These are phyloP conservation scores for Russula earlei DNA, from an alignment of 768 basidiomycete genomes.

Conservation along the genomic window DNA sequence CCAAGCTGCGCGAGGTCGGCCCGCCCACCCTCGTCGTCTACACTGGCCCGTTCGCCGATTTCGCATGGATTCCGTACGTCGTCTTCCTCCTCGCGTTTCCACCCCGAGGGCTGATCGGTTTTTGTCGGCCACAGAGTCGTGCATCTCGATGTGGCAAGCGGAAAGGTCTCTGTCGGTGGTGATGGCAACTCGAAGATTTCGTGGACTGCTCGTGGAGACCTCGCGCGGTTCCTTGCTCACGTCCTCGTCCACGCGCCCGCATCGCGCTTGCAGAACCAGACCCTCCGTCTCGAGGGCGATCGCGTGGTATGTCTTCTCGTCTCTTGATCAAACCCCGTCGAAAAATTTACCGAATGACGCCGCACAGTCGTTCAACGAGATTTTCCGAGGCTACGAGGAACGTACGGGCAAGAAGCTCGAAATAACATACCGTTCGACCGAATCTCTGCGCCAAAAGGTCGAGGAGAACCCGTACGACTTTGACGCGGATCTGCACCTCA, in stretches of 20 bases:
- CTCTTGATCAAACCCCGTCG: background rate
- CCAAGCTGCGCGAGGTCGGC: slow-evolving; percentile 12
- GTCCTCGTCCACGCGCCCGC: slow-evolving; percentile 16
- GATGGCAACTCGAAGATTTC: slow-evolving; percentile 16
- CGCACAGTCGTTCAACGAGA: slow-evolving; percentile 18
- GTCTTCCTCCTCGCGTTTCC: background rate
- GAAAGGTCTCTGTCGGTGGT: slow-evolving; percentile 16
- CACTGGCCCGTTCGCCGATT: slow-evolving; percentile 18
- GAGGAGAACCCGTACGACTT: slow-evolving; percentile 16
- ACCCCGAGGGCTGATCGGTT: background rate
- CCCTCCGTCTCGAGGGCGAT: slow-evolving; percentile 16
- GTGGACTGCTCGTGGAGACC: slow-evolving; percentile 18
- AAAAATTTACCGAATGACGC: background rate
- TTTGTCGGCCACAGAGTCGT: background rate
- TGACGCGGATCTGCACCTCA: slow-evolving; percentile 3
- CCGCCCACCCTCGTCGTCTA: slow-evolving; percentile 18
- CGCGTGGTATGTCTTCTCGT: slow-evolving; percentile 18
- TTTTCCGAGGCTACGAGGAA: slow-evolving; percentile 15
- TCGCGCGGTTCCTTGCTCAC: slow-evolving; percentile 20
- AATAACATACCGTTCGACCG: slow-evolving; percentile 6
- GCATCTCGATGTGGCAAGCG: slow-evolving; percentile 6
- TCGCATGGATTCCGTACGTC: slow-evolving; percentile 6
- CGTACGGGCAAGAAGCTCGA: slow-evolving; percentile 16
- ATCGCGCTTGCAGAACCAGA: slow-evolving; percentile 12
- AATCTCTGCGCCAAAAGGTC: slow-evolving; percentile 10